Percentiles rank a stretch among this genome's conserved stretches.
phyloP scores from a whole-genome alignment of 257 asterid genomes.

The Euphrasia confusa region DNA sequence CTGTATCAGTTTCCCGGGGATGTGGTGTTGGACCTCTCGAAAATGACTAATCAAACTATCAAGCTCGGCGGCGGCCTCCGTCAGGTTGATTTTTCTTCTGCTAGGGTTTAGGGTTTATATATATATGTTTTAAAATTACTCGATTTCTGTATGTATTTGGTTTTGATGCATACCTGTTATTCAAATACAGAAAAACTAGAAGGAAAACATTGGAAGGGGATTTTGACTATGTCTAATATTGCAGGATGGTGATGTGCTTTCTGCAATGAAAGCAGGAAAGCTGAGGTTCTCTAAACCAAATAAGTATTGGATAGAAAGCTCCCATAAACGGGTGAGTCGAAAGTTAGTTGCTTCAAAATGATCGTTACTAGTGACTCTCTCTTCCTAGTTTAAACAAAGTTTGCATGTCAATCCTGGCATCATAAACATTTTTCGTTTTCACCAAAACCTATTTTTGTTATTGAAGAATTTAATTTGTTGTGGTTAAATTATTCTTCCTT shows the following conservation, averaged over 20 bases:
- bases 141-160: not conserved
- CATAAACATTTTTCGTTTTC: not conserved
- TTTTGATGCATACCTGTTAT: not conserved
- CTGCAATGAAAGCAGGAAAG: constrained; percentile 71
- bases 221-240: constrained; percentile 1
- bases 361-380: too few relatives aligned
- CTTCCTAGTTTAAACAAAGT: too few relatives aligned
- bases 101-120: constrained; percentile 27
- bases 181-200: too few relatives aligned
- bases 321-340: constrained; percentile 73
- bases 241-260: constrained; percentile 69
- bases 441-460: not conserved
- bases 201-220: not conserved
- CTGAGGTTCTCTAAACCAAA: constrained; percentile 74
- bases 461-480: not conserved
- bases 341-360: constrained; percentile 11
- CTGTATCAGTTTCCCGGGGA: constrained; percentile 77
- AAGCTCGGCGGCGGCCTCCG: constrained; percentile 93
- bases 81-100: constrained; percentile 47
- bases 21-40: constrained; percentile 77
- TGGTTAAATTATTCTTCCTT: constrained; percentile 7
- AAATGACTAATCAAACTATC: constrained; percentile 61
- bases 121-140: not conserved
- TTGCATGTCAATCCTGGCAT: not conserved
- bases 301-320: constrained; percentile 93